phyloP scores from a whole-genome alignment of 192 early-diverging fungal genomes.

The Entophlyctis luteolus region DNA sequence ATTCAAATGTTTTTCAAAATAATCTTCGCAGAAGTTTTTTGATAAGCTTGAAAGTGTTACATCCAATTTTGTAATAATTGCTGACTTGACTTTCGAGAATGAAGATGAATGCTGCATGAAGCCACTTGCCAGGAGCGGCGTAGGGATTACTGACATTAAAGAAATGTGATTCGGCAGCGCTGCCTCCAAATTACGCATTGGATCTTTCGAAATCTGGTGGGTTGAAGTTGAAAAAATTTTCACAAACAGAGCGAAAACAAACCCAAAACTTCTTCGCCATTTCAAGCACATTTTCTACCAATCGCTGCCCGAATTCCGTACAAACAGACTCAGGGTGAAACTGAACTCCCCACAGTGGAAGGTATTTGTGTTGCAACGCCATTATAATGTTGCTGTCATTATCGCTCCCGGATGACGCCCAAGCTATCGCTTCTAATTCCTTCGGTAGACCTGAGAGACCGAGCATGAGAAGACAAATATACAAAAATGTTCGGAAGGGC shows the following conservation, averaged over 20 bases:
- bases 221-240: not conserved
- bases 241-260: not conserved
- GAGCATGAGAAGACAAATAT: constrained; percentile 68
- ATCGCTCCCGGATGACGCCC: constrained; percentile 32
- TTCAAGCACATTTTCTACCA: constrained; percentile 71
- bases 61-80: not conserved
- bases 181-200: not conserved
- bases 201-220: not conserved
- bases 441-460: constrained; percentile 51
- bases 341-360: constrained; percentile 85
- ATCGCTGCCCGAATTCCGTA: constrained; percentile 66
- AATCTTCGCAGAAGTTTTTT: constrained; percentile 19
- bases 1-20: constrained; percentile 33
- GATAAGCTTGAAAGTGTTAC: not conserved
- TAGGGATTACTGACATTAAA: constrained; percentile 25
- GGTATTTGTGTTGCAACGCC: constrained; percentile 67
- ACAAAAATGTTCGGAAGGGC: constrained; percentile 80
- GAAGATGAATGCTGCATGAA: not conserved
- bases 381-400: constrained; percentile 56
- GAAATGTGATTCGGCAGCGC: constrained; percentile 16
- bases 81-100: not conserved
- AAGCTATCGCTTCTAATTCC: constrained; percentile 60
- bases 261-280: constrained; percentile 39
- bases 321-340: constrained; percentile 96
- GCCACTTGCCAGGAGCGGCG: not conserved